phyloP scores from a whole-genome alignment of 2,329 filamentous ascomycete genomes.

The Nemania bipapillata region DNA sequence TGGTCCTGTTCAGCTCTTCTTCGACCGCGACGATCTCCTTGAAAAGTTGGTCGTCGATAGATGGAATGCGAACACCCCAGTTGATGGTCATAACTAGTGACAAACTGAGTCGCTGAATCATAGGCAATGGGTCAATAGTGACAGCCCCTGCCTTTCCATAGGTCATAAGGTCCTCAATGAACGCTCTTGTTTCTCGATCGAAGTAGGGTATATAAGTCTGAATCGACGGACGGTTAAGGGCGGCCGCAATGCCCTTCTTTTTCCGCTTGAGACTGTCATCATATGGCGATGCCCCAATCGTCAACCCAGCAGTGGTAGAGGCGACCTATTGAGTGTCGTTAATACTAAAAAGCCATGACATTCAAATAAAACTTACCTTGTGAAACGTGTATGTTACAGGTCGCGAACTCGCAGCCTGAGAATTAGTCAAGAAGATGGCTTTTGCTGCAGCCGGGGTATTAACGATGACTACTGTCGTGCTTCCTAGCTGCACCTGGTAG shows the following conservation, averaged over 20 bases:
- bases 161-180: constrained; percentile 75
- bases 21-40: constrained; percentile 81
- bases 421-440: constrained; percentile 80
- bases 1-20: constrained; percentile 77
- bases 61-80: constrained; percentile 80
- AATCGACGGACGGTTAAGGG: constrained; percentile 78
- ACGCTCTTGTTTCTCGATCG: constrained; percentile 77
- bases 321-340: constrained; percentile 56
- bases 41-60: constrained; percentile 73
- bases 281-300: constrained; percentile 85
- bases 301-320: constrained; percentile 80
- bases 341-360: background rate
- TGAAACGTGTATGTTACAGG: constrained; percentile 85
- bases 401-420: constrained; percentile 79
- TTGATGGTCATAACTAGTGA: constrained; percentile 80
- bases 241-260: constrained; percentile 81
- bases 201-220: constrained; percentile 85
- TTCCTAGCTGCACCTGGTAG: constrained; percentile 75
- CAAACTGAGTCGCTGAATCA: constrained; percentile 79
- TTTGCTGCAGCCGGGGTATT: constrained; percentile 81
- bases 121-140: constrained; percentile 76
- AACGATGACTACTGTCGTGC: constrained; percentile 77
- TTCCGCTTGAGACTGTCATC: constrained; percentile 81
- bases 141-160: constrained; percentile 70
- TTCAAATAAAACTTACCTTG: constrained; percentile 61